Evolutionary conservation across 768 basidiomycete genomes (phyloP), one percentile per base, ranked within the genome.

Genomic region (Kwoniella bestiolae): DNA sequence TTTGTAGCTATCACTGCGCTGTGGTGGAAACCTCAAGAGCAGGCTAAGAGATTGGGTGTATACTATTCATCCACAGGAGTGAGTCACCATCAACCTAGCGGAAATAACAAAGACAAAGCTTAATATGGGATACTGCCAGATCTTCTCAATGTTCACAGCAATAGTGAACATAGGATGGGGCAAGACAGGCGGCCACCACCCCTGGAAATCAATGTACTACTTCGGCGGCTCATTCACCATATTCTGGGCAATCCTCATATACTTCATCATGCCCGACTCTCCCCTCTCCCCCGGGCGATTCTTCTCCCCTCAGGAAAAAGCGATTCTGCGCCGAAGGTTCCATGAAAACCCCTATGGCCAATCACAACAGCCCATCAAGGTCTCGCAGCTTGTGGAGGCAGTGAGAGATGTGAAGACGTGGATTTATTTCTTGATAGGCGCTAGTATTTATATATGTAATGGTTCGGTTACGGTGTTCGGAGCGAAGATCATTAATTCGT

Each of bases 121-220:
- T n/a, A n/a, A n/a, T n/a, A n/a, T n/a, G n/a, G n/a, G n/a, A n/a
- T n/a, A n/a, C n/a, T n/a, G n/a, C n/a, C 35, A 73, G 70, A 72
- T 83, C 45, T 82, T 82, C 65, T 73, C 72, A 12, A 80, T 81
- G 64, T 74, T 82, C 62, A 75, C 75, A 0, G 79, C 81, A 18
- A 59, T 79, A n/a, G 72, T 83, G 60, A 82, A 82, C 68, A 82
- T 76, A 52, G 82, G 80, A 1, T 63, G 82, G 8, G 82, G 81
- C 1, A 56, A 67, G 35, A 74, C 73, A 3, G 56, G 58, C 1
- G 65, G 72, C 0, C 53, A 66, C n/a, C 60, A 70, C 16, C 69
- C 72, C 0, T 82, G 82, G 82, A 80, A 82, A 58, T 71, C 74
- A 56, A 70, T 79, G 73, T 74, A 75, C 58, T 70, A 78, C 52